Base-by-base conservation (phyloP, 495 filamentous ascomycete species). In the Podospora fimiseda region DNA sequence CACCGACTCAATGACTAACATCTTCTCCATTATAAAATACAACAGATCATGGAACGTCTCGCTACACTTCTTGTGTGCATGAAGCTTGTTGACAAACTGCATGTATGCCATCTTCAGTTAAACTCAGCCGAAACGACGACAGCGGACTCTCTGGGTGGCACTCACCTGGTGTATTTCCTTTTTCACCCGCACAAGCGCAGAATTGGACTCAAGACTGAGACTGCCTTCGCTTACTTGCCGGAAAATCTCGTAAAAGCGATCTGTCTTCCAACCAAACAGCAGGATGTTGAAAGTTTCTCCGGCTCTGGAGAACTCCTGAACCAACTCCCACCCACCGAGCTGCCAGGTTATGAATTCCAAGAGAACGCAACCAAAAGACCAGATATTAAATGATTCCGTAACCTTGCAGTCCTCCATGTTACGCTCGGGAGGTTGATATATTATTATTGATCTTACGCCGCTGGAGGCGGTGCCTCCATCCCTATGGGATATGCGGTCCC, bases 261-360 rank as follows among this genome's bases (percentile, higher is more conserved):
- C 44, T 6, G 22, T 47, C 8, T 33, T 22, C 21, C 20, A 47
- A 1, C 23, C 14, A 24, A 15, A 15, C 23, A 30, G 15, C 22
- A 47, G 13, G 2, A 23, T 14, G 18, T 47, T 30, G 7, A 15
- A 23, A 13, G 24, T 9, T 23, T 47, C 23, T 47, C 16, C 44
- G 27, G 22, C 5, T 15, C 14, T 18, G 52, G 52, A 5, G 23
- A 15, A 9, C 36, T 18, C 8, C n/a, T n/a, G n/a, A n/a, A 57
- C 42, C 2, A 48, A n/a, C 8, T 40, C 7, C 37, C 20, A 23
- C 9, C 56, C 56, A 18, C 60, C 60, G 1, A 71, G 48, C 50
- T 49, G 48, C 62, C 62, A 65, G 21, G 60, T 52, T 36, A 59
- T 50, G 36, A 63, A 60, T 48, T 65, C 60, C 30, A 65, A 55